These are phyloP conservation scores for Pythium volutum DNA, from an alignment of 352 stramenopile genomes.

Conservation along the genomic window DNA sequence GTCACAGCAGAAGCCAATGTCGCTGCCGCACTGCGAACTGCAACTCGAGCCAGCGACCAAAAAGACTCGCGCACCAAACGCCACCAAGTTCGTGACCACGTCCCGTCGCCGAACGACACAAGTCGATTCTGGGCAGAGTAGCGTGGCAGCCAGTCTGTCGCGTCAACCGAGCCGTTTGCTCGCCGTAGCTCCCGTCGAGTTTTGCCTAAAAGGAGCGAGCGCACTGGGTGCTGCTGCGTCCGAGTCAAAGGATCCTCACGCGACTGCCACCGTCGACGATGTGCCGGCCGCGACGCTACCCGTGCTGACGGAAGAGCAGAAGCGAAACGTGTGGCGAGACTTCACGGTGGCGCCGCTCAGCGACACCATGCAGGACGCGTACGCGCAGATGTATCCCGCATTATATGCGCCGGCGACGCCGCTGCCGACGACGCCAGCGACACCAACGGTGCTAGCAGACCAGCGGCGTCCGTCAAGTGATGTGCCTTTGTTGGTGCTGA, in stretches of 20 bases:
- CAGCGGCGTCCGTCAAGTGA: background rate
- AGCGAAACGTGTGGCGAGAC: conserved; percentile 40
- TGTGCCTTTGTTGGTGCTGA: background rate
- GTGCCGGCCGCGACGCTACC: background rate
- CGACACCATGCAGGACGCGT: conserved; percentile 49
- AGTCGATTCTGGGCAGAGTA: background rate
- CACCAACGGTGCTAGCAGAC: background rate
- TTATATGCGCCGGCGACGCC: conserved; percentile 31
- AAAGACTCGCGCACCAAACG: background rate
- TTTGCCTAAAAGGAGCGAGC: conserved; percentile 13
- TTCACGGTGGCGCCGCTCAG: conserved; percentile 38
- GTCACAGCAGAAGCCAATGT: background rate
- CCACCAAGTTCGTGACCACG: background rate
- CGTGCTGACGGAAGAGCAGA: conserved; percentile 34
- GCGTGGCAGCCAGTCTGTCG: background rate
- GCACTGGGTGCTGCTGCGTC: background rate
- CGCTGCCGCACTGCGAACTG: background rate
- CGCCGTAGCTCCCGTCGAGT: background rate
- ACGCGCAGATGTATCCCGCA: conserved; percentile 52
- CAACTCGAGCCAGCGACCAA: background rate
- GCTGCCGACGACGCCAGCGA: background rate
- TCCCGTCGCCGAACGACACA: conserved; percentile 4
- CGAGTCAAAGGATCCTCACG: background rate
- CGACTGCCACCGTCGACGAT: background rate
- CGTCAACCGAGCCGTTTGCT: background rate